Evolutionary conservation across 345 rosid genomes (phyloP).

Genomic region (Ricinus communis): DNA sequence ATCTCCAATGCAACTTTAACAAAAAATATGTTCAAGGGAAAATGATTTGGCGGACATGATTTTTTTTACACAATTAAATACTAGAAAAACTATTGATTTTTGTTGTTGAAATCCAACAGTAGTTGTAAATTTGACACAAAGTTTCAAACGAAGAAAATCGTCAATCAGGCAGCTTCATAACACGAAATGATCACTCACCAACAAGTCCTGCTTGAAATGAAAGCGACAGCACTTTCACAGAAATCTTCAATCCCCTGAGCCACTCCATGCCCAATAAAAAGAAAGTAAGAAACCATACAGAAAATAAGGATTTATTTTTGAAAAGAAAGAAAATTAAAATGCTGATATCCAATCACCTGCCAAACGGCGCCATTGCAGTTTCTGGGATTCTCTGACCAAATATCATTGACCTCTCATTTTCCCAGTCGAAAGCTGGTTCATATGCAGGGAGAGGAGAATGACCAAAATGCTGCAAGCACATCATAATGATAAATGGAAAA

Average conservation of each 20-base stretch:
- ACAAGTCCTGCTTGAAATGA: constrained; percentile 85
- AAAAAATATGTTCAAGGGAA: neutral
- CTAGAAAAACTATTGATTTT: too few species aligned
- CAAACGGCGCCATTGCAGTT: constrained; percentile 57
- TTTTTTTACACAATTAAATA: neutral
- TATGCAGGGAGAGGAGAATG: constrained; percentile 93
- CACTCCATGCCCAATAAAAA: constrained; percentile 18
- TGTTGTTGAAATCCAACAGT: neutral
- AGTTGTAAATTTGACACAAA: neutral
- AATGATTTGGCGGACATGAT: neutral
- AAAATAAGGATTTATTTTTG: neutral
- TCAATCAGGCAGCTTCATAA: neutral
- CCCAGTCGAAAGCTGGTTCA: constrained; percentile 99
- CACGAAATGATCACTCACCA: constrained; percentile 48
- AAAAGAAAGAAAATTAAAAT: neutral
- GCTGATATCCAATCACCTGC: constrained; percentile 46
- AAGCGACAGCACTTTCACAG: constrained; percentile 83
- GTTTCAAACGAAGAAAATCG: neutral
- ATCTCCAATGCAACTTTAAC: neutral
- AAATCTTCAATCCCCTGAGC: constrained; percentile 89
- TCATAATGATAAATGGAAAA: constrained; percentile 10
- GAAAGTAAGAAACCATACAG: constrained; percentile 1
- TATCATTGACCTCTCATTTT: constrained; percentile 85
- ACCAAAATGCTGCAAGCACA: constrained; percentile 73
- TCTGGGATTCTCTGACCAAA: constrained; percentile 93